Evolutionary conservation across 495 filamentous ascomycete genomes (phyloP).

Genomic region (Aspergillus bertholletiae): DNA sequence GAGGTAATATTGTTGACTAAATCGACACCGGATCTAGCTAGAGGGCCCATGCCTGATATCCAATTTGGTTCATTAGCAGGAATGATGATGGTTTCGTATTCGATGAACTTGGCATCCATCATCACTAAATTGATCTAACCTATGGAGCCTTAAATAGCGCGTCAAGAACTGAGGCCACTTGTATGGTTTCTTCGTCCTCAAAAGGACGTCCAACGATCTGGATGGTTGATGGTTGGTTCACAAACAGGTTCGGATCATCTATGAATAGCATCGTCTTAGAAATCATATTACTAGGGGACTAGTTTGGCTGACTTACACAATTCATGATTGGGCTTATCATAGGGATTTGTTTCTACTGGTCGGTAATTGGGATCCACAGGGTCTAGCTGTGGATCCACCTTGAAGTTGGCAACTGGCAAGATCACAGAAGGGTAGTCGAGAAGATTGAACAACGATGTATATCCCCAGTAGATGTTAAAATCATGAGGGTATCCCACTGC

Average conservation of each 20-base stretch:
- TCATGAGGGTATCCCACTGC: background rate
- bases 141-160: background rate
- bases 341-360: constrained; percentile 3
- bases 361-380: constrained; percentile 1
- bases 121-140: background rate
- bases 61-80: background rate
- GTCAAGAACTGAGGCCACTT: background rate
- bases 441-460: background rate
- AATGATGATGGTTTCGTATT: background rate
- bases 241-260: constrained; percentile 6
- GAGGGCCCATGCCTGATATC: background rate
- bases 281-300: background rate
- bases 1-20: background rate
- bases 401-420: constrained; percentile 1
- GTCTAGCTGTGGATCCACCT: constrained; percentile 2
- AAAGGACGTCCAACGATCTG: constrained; percentile 10
- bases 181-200: constrained; percentile 7
- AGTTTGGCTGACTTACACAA: constrained; percentile 1
- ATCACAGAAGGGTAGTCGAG: background rate
- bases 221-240: constrained; percentile 5
- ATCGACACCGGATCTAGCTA: background rate
- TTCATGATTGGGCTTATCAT: constrained; percentile 6
- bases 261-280: background rate
- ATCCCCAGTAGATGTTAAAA: background rate
- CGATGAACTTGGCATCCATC: background rate